Conservation (phyloP, 352 stramenopile species). For the Phytophthora rubi region DNA sequence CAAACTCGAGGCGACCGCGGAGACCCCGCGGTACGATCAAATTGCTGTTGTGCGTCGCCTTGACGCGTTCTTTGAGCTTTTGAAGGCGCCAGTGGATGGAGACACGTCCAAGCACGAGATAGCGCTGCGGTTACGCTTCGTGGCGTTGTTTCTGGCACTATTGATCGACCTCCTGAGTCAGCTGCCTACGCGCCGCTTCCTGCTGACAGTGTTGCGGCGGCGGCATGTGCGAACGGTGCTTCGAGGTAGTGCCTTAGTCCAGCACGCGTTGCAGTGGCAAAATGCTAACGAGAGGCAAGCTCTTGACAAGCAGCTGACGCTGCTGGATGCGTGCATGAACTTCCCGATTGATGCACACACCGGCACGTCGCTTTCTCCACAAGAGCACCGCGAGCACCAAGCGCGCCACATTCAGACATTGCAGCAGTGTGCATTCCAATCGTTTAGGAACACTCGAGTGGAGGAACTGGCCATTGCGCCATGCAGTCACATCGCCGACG, state of each 20-base stretch:
- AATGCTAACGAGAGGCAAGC: constrained; percentile 43
- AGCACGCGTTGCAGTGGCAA: constrained; percentile 47
- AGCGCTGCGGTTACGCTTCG: constrained; percentile 42
- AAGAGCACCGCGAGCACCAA: constrained; percentile 57
- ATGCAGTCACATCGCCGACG: constrained; percentile 55
- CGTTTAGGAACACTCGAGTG: constrained; percentile 50
- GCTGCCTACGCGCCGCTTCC: constrained; percentile 90
- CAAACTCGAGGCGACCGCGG: constrained; percentile 29
- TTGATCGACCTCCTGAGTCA: constrained; percentile 89
- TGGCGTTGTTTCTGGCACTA: constrained; percentile 77
- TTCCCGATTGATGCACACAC: constrained; percentile 90
- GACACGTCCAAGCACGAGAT: constrained; percentile 29
- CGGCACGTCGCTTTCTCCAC: constrained; percentile 57
- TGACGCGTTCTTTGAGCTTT: constrained; percentile 52
- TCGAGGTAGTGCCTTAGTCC: constrained; percentile 46
- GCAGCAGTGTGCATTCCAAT: constrained; percentile 69
- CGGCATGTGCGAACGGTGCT: constrained; percentile 58
- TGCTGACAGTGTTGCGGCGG: constrained; percentile 72
- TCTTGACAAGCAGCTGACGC: constrained; percentile 67
- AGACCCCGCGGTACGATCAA: constrained; percentile 25
- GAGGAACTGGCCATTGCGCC: constrained; percentile 69
- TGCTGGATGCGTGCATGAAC: constrained; percentile 69
- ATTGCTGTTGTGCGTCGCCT: constrained; percentile 47
- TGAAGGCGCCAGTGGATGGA: constrained; percentile 38
- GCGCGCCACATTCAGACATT: constrained; percentile 69